Base-by-base conservation (phyloP, 768 basidiomycete genomes). In the Nidularia pulvinata region DNA sequence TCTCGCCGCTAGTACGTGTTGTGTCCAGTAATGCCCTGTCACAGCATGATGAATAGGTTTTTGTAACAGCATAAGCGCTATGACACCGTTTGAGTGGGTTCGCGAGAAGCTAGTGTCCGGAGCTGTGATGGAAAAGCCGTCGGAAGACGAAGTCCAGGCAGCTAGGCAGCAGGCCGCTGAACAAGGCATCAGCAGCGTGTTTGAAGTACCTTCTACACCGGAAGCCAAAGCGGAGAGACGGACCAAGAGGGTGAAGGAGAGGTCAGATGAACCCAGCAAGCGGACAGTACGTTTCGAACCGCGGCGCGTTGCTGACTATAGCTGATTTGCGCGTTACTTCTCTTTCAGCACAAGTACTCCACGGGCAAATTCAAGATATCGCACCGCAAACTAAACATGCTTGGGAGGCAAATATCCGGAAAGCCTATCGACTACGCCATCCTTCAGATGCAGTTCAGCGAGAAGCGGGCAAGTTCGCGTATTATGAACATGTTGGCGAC, bases 351-450 rank as follows among this genome's bases (percentile, higher is more conserved):
- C 75, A 91, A 93, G 76, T 94, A 92, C 68, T 93, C 91, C 19
- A 98, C 95, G 0, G 86, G 89, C 14, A 85, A 85, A 67, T 96
- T 97, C 78, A 95, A 95, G 71, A 92, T 95, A 43, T 96, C 94
- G 3, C 90, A 88, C 61, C 84, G 95, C 52, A 99, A 98, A 69
- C 77, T 99, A 53, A 95, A 96, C 69, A 83, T 86, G 76, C 79
- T 99, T 42, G 89, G 86, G 7, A 80, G 84, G 33, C 93, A 97
- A 68, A 90, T 99, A 57, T 80, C 91, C 2, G 90, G 92, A 16
- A 89, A 93, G 61, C 95, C 95, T 14, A 88, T 98, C 55, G 95
- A 98, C 72, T 85, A 88, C 59, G 96, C 96, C 35, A 96, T 99
- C 65, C 75, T 98, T 53, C 96, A 99, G 63, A 95, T 98, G 92